A percentile compares a stretch with the other conserved stretches of the same genome.
phyloP scores from a whole-genome alignment of 140 eudicot genomes.

The Stevia rebaudiana region DNA sequence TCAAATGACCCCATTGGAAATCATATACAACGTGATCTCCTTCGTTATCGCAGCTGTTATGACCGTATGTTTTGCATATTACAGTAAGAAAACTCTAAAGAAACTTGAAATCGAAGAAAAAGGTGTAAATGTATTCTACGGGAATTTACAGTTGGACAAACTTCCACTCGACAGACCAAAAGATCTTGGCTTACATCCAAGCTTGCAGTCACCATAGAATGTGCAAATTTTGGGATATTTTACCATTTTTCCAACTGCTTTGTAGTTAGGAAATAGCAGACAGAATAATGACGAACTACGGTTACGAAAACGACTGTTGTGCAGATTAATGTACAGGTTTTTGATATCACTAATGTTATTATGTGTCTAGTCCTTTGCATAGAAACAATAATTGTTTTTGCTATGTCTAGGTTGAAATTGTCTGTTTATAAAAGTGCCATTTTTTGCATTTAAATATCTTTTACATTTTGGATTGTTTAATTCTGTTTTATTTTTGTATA shows the following conservation, averaged over 20 bases:
- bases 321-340: constrained; percentile 3
- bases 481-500: neutral
- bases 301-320: constrained; percentile 3
- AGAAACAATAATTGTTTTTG: neutral
- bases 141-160: constrained; percentile 39
- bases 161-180: constrained; percentile 54
- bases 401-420: constrained; percentile 9
- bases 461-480: neutral
- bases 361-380: constrained; percentile 11
- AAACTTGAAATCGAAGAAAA: constrained; percentile 49
- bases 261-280: constrained; percentile 12
- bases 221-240: constrained; percentile 28
- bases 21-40: constrained; percentile 75
- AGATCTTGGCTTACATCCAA: constrained; percentile 26
- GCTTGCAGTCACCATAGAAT: constrained; percentile 21
- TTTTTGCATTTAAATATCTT: neutral
- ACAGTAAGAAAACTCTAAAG: constrained; percentile 52
- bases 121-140: constrained; percentile 16
- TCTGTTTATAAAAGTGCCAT: constrained; percentile 12
- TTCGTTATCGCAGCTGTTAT: constrained; percentile 62
- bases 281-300: neutral
- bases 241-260: constrained; percentile 19
- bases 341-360: neutral
- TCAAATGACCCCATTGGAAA: constrained; percentile 60
- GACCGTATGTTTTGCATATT: constrained; percentile 57